phyloP scores from a whole-genome alignment of 1,284 basidiomycete species.

The Vanrija pseudolonga region DNA sequence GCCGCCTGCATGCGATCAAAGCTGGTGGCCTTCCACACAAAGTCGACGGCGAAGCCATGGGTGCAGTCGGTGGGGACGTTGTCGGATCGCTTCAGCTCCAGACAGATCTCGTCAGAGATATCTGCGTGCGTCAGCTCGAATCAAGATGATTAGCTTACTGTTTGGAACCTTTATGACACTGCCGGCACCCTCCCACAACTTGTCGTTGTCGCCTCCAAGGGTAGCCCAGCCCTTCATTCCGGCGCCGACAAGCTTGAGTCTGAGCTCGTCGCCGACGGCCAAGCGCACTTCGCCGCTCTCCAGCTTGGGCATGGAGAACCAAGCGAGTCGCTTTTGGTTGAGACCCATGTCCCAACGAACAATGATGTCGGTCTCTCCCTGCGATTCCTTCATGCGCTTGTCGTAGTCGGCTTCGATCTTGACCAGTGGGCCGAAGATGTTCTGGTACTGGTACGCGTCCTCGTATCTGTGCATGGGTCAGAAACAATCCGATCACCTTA shows the following conservation, averaged over 20 bases:
- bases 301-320: conserved; percentile 92
- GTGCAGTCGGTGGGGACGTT: conserved; percentile 94
- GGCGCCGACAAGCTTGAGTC: conserved; percentile 84
- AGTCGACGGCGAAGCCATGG: conserved; percentile 92
- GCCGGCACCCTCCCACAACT: conserved; percentile 86
- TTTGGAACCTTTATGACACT: conserved; percentile 99
- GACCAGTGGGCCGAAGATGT: conserved; percentile 96
- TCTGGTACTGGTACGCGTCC: conserved; percentile 99
- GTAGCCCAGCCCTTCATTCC: conserved; percentile 54
- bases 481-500: neutral
- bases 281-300: conserved; percentile 97
- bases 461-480: conserved; percentile 61
- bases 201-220: conserved; percentile 19
- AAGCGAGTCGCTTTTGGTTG: conserved; percentile 96
- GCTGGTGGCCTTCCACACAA: conserved; percentile 99
- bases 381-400: conserved; percentile 93
- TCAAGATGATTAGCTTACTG: conserved; percentile 58
- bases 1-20: conserved; percentile 99
- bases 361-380: conserved; percentile 93
- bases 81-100: conserved; percentile 85
- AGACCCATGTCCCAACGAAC: conserved; percentile 97
- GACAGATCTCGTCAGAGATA: conserved; percentile 93
- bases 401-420: conserved; percentile 99
- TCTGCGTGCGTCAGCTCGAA: conserved; percentile 54
- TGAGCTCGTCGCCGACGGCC: conserved; percentile 93